phyloP scores from a whole-genome alignment of 768 basidiomycete species.

The Suillus clintonianus region DNA sequence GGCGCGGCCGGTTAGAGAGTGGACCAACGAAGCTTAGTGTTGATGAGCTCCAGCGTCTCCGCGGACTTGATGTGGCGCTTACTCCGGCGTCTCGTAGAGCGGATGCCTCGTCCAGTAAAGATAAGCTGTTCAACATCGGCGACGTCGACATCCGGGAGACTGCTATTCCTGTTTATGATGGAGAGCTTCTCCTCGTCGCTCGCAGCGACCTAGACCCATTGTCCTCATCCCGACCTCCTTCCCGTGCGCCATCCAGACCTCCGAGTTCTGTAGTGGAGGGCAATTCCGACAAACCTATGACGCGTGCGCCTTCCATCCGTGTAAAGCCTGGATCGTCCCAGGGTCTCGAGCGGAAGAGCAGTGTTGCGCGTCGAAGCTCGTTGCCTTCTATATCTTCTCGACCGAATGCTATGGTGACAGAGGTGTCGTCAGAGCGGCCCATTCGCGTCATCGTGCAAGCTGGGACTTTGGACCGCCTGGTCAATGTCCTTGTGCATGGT shows the following conservation, averaged over 20 bases:
- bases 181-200: conserved; percentile 72
- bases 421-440: conserved; percentile 68
- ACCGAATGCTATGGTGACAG: conserved; percentile 56
- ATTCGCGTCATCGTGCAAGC: conserved; percentile 78
- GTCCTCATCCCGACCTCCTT: conserved; percentile 55
- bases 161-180: conserved; percentile 71
- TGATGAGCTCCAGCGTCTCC: conserved; percentile 62
- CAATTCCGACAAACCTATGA: conserved; percentile 41
- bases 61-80: conserved; percentile 48
- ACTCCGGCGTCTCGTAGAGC: conserved; percentile 23
- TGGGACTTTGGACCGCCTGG: conserved; percentile 73
- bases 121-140: conserved; percentile 36
- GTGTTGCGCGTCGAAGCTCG: conserved; percentile 72
- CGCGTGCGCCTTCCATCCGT: conserved; percentile 73
- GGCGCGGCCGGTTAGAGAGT: conserved; percentile 72
- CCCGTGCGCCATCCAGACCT: conserved; percentile 67
- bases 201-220: conserved; percentile 50
- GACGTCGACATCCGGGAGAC: conserved; percentile 61
- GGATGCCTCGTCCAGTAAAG: conserved; percentile 20
- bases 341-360: conserved; percentile 74
- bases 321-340: conserved; percentile 72
- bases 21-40: conserved; percentile 46
- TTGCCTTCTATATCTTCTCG: conserved; percentile 74
- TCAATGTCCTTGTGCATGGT: conserved; percentile 77
- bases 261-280: conserved; percentile 60